Evolutionary conservation across 2,329 filamentous ascomycete species (phyloP).

Genomic region (Aspergillus alliaceus): DNA sequence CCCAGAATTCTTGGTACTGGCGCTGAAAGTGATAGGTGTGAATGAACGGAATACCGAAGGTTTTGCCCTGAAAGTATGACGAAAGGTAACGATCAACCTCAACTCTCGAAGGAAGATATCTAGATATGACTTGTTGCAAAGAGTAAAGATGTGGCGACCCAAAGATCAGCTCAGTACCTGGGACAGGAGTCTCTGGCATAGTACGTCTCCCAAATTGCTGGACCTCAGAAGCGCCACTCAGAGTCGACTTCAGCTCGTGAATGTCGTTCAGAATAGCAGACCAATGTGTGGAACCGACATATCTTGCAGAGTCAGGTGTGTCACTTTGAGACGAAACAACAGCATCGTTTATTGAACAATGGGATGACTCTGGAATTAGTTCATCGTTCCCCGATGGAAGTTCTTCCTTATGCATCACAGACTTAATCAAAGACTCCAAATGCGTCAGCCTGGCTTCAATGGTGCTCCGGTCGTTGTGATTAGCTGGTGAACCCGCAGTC

Average conservation of each 20-base stretch:
- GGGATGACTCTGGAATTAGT: not conserved
- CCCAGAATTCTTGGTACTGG: not conserved
- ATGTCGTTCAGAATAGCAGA: not conserved
- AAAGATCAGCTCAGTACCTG: not conserved
- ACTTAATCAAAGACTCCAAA: not conserved
- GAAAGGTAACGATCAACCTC: not conserved
- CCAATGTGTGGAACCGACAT: not conserved
- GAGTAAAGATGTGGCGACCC: not conserved
- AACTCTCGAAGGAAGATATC: not conserved
- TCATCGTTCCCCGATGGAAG: not conserved
- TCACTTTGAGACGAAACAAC: not conserved
- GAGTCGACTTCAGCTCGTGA: not conserved
- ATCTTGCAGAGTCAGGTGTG: too few relatives aligned
- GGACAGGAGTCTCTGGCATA: not conserved
- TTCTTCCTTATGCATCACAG: not conserved
- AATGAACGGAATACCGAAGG: not conserved
- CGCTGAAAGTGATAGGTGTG: not conserved
- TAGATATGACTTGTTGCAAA: not conserved
- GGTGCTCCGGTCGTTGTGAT: not conserved
- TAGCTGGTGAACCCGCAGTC: not conserved
- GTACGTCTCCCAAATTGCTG: not conserved
- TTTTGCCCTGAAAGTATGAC: not conserved
- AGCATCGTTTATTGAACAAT: not conserved
- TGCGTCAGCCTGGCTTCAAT: not conserved
- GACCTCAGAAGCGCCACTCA: not conserved